phyloP scores from a whole-genome alignment of 306 rosid genomes.

The Mucuna pruriens region DNA sequence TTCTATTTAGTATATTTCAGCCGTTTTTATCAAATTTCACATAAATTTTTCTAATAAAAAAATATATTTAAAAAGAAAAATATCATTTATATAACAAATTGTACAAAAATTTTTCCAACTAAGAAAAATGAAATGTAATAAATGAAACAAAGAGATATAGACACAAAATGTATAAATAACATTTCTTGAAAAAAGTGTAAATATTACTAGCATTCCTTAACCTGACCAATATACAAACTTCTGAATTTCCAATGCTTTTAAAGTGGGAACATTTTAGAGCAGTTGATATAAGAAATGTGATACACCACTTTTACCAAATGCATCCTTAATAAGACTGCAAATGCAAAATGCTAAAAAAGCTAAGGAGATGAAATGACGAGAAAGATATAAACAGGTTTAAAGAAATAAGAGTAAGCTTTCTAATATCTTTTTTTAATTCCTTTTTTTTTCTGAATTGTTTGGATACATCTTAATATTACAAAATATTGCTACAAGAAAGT shows the following conservation, averaged over 20 bases:
- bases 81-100: too few species aligned
- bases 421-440: background rate
- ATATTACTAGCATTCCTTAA: background rate
- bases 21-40: too few species aligned
- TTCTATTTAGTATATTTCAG: too few species aligned
- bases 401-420: background rate
- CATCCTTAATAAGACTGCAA: background rate
- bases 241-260: background rate
- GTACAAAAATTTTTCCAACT: too few species aligned
- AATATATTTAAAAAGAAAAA: too few species aligned
- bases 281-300: background rate
- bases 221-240: background rate
- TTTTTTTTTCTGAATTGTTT: background rate
- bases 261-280: background rate
- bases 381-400: background rate
- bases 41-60: too few species aligned
- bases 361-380: background rate
- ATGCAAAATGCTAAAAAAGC: background rate
- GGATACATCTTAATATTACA: conserved; percentile 17
- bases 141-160: too few species aligned
- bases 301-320: background rate
- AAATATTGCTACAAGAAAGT: conserved; percentile 20
- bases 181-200: too few species aligned
- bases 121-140: too few species aligned
- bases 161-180: too few species aligned